These are phyloP conservation scores for Daldinia eschscholtzii DNA, from an alignment of 2,329 filamentous ascomycete genomes.

Conservation along the genomic window DNA sequence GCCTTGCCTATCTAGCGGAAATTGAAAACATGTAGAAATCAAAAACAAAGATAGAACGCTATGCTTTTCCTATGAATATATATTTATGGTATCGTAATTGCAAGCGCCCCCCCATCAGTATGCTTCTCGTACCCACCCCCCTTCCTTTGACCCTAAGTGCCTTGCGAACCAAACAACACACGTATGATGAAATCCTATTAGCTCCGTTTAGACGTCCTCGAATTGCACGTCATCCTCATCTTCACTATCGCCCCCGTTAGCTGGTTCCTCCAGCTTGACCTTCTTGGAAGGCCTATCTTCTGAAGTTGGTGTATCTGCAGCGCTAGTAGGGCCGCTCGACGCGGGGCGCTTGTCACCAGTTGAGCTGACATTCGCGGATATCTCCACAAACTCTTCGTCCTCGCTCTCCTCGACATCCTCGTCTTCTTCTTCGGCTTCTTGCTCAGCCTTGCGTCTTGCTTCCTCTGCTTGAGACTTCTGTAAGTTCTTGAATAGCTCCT, in stretches of 20 bases:
- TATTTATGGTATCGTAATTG: slow-evolving; percentile 39
- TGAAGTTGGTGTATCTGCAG: slow-evolving; percentile 51
- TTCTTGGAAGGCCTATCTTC: slow-evolving; percentile 62
- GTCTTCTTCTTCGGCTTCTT: slow-evolving; percentile 61
- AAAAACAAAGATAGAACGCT: slow-evolving; percentile 15
- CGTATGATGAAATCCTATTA: not conserved
- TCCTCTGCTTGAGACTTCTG: slow-evolving; percentile 68
- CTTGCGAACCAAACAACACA: not conserved
- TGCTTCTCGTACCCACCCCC: not conserved
- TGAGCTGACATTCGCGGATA: slow-evolving; percentile 47
- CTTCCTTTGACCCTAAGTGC: not conserved
- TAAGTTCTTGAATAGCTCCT: slow-evolving; percentile 75
- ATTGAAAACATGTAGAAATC: not conserved
- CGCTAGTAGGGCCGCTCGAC: slow-evolving; percentile 51
- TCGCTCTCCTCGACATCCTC: slow-evolving; percentile 55
- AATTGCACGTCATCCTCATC: slow-evolving; percentile 60
- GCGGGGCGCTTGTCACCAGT: slow-evolving; percentile 49
- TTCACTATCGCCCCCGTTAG: slow-evolving; percentile 52
- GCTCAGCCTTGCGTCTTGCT: slow-evolving; percentile 63
- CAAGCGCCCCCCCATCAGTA: slow-evolving; percentile 7
- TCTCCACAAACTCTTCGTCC: slow-evolving; percentile 55
- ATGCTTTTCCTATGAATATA: slow-evolving; percentile 19
- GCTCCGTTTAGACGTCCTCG: slow-evolving; percentile 58
- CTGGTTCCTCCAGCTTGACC: slow-evolving; percentile 62
- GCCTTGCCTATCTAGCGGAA: slow-evolving; percentile 16